Conservation (phyloP, 2,329 filamentous ascomycete genomes). For the Arthrinium phaeospermum region DNA sequence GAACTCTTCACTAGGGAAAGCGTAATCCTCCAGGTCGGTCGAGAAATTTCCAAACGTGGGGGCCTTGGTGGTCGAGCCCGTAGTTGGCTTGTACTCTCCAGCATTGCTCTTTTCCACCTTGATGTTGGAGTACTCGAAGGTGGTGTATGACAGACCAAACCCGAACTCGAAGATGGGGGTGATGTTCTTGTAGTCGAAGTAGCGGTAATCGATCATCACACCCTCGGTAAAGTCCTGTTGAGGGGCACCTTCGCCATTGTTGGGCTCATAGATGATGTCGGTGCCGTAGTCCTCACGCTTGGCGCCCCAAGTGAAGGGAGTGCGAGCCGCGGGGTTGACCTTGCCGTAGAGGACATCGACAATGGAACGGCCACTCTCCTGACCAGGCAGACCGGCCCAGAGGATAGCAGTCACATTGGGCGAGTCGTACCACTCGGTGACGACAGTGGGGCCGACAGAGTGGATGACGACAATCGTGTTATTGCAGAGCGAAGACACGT, state of each 20-base stretch:
- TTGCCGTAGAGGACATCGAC: constrained; percentile 84
- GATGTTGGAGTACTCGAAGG: constrained; percentile 76
- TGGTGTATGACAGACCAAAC: constrained; percentile 81
- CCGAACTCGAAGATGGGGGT: constrained; percentile 83
- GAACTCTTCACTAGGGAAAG: constrained; percentile 66
- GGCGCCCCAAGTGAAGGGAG: constrained; percentile 80
- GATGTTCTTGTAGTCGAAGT: constrained; percentile 71
- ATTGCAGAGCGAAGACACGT: constrained; percentile 76
- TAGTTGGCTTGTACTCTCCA: constrained; percentile 61
- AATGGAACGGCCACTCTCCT: constrained; percentile 82
- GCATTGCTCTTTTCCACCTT: constrained; percentile 57
- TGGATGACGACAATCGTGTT: constrained; percentile 95
- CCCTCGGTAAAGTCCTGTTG: constrained; percentile 80
- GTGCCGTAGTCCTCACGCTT: constrained; percentile 71
- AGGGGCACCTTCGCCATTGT: constrained; percentile 69
- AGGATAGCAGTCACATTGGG: constrained; percentile 84
- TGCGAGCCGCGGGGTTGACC: constrained; percentile 76
- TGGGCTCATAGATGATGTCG: constrained; percentile 70
- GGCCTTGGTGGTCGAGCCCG: constrained; percentile 66
- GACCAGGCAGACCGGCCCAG: constrained; percentile 81
- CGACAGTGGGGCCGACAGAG: constrained; percentile 78
- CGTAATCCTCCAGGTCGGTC: constrained; percentile 67
- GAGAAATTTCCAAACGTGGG: constrained; percentile 69
- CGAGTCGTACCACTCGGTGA: constrained; percentile 76
- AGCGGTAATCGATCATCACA: constrained; percentile 80